phyloP scores from a whole-genome alignment of 2,329 filamentous ascomycete species.

The Trichoderma sp. region DNA sequence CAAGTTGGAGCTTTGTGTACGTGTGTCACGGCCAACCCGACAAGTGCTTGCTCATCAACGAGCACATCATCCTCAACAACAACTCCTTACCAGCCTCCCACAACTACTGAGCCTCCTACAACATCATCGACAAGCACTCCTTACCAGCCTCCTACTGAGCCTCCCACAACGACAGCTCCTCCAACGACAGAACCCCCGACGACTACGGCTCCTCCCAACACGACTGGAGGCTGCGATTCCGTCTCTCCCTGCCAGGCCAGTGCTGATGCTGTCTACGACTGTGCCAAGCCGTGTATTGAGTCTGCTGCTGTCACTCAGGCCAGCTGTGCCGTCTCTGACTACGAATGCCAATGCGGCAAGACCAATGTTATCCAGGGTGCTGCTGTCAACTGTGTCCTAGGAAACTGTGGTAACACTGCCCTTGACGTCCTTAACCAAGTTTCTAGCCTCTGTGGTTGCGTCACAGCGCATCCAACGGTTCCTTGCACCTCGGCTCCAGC shows the following conservation, averaged over 20 bases:
- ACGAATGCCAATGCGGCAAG: conserved; percentile 23
- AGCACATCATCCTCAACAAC: neutral
- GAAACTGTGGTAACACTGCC: conserved; percentile 18
- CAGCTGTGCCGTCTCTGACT: conserved; percentile 21
- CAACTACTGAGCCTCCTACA: neutral
- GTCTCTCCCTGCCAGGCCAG: conserved; percentile 14
- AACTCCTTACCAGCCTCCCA: neutral
- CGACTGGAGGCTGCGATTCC: neutral
- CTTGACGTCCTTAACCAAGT: conserved; percentile 23
- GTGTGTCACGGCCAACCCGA: conserved; percentile 28
- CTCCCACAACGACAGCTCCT: neutral
- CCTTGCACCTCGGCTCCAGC: conserved; percentile 20
- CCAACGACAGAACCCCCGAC: neutral
- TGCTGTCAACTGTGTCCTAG: conserved; percentile 23
- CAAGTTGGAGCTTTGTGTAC: conserved; percentile 26
- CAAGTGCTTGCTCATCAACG: conserved; percentile 19
- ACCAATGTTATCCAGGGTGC: conserved; percentile 22
- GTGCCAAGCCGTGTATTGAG: conserved; percentile 22
- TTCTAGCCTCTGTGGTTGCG: conserved; percentile 25
- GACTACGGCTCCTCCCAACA: neutral
- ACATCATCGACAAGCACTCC: neutral
- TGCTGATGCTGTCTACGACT: conserved; percentile 21
- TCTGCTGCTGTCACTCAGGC: conserved; percentile 22
- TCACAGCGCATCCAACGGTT: conserved; percentile 23
- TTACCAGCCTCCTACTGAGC: neutral